Base-by-base conservation (phyloP, 2,329 filamentous ascomycete species). In the Colletotrichum trifolii region DNA sequence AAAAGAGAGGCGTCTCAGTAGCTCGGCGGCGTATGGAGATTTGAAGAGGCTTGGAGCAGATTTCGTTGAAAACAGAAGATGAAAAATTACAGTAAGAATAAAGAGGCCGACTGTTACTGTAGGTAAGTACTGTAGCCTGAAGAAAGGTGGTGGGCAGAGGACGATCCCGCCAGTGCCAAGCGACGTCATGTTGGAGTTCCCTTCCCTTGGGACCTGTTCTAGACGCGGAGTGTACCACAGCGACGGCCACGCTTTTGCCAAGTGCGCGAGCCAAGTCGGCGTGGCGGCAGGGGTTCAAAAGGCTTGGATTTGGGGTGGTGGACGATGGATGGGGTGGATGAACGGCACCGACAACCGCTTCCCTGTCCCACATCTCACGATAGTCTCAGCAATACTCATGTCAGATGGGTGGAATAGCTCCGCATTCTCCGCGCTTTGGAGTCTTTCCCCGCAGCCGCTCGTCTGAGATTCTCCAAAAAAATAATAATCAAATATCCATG, bases 391-490 rank as follows among this genome's bases (percentile, higher is more conserved):
- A 17, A 17, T 17, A 17, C 17, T n/a, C n/a, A 17, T 17, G 35
- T 53, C 15, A 25, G 25, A 39, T 17, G 39, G 7, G 33, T 38
- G 4, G 46, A n/a, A 25, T 13, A 54, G 49, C 43, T 60, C 61
- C 56, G 56, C 56, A 60, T 61, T 65, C 62, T 65, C 57, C 62
- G 62, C 62, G 57, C 45, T 47, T 46, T 34, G 56, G 56, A 47
- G 42, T 47, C 54, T 25, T 57, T 55, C 57, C 57, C 62, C 58
- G 62, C 62, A 65, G 42, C 35, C 2, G 5, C 11, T 39, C n/a
- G 17, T 5, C 25, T 25, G 25, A 25, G 25, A 25, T 4, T 25
- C 25, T 25, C 25, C 4, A 25, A 25, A 15, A 43, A 17, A 12
- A n/a, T n/a, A 54, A 36, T 43, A 17, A 17, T 17, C 17, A 17